Evolutionary conservation across 1,284 basidiomycete genomes (phyloP), one percentile per base, ranked within the genome.

Genomic region (Sphaerobolus stellatus): DNA sequence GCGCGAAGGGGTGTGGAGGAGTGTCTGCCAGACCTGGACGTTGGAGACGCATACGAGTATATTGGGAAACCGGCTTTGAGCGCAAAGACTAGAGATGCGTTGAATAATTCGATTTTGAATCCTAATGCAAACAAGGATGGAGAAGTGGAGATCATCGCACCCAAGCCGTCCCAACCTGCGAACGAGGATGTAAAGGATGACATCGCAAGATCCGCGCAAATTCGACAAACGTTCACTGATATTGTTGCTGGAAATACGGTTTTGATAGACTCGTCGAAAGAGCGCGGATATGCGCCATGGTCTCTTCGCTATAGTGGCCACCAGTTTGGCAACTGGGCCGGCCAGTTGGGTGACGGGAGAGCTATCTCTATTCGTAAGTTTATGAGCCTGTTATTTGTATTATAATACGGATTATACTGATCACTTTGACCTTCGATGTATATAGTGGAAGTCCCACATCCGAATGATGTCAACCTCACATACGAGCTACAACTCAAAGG

Each of bases 301-400:
- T 86, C 90, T 7, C 76, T 93, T 28, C 78, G 93, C 28, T 98
- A 97, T 66, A 87, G 84, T 61, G 91, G 92, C 0, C 92, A 94
- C 68, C 95, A 98, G 68, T 98, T 98, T 64, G 96, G 94, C 1
- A 72, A 67, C 4, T 98, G 90, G 88, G 96, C 96, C 2, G 94
- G 94, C n/a, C 96, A 98, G 70, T 80, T 99, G 2, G 96, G 96
- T 8, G 96, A 99, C 65, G 96, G 96, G 0, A 82, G 96, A 14
- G 96, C 96, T 0, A 90, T 94, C 28, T 91, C 91, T 8, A 80
- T 99, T 50, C 69, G 90, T 90, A 61, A 66, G 79, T 77, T 64
- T 48, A 28, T 48, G 36, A 20, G 22, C 3, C 11, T 18, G 46
- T 27, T 31, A 29, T 29, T 30, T 25, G 18, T 34, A 20, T 36